These are phyloP conservation scores for Epichloe sylvatica DNA, from an alignment of 2,329 filamentous ascomycete genomes.

Conservation along the genomic window DNA sequence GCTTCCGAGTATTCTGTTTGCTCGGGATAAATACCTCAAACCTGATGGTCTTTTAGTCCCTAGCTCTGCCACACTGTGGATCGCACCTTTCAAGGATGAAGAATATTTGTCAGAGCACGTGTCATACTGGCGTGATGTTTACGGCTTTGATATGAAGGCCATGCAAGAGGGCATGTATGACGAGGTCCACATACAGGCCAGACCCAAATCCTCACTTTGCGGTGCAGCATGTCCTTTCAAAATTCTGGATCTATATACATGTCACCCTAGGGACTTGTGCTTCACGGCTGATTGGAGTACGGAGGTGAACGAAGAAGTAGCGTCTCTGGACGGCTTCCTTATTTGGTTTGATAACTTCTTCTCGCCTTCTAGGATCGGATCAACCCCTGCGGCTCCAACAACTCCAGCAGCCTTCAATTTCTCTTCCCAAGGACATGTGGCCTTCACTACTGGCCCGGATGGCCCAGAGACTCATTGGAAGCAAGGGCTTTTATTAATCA, in stretches of 20 bases:
- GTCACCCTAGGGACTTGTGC: constrained; percentile 55
- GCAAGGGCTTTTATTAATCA: constrained; percentile 62
- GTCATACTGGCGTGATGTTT: constrained; percentile 80
- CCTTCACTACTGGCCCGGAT: constrained; percentile 76
- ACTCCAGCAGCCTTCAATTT: constrained; percentile 50
- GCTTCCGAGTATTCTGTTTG: constrained; percentile 83
- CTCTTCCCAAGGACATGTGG: constrained; percentile 46
- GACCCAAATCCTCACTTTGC: constrained; percentile 46
- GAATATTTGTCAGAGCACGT: constrained; percentile 68
- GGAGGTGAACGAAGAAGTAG: constrained; percentile 45
- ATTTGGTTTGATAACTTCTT: constrained; percentile 96
- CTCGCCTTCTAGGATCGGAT: constrained; percentile 43
- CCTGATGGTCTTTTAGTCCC: constrained; percentile 74
- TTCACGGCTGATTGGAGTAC: constrained; percentile 59
- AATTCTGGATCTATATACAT: constrained; percentile 61
- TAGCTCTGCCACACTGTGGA: constrained; percentile 67
- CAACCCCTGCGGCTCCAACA: constrained; percentile 35
- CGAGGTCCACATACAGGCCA: constrained; percentile 64
- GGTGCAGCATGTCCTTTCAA: constrained; percentile 53
- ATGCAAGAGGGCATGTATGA: constrained; percentile 77
- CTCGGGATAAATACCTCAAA: constrained; percentile 72
- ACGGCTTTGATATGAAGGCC: constrained; percentile 85
- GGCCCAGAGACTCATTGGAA: constrained; percentile 79
- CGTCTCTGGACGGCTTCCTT: constrained; percentile 69
- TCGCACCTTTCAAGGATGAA: constrained; percentile 66